phyloP scores from a whole-genome alignment of 768 basidiomycete species.

The Suillus brevipes region DNA sequence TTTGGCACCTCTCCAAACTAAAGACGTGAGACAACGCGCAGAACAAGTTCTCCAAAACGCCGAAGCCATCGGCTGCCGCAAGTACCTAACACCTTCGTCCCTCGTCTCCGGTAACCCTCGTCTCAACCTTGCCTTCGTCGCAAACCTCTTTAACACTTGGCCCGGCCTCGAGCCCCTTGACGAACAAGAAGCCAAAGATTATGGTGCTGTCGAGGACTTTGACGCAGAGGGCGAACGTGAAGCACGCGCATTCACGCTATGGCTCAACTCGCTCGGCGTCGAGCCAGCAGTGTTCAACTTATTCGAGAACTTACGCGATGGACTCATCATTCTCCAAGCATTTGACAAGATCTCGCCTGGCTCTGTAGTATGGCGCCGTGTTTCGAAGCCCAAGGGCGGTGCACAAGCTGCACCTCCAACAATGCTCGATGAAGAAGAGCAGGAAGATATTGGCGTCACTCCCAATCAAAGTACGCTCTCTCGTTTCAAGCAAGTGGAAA shows the following conservation, averaged over 20 bases:
- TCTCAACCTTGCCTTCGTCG: slow-evolving; percentile 96
- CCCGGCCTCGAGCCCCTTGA: slow-evolving; percentile 94
- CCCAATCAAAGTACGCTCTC: slow-evolving; percentile 85
- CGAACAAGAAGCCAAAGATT: slow-evolving; percentile 90
- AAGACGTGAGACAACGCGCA: slow-evolving; percentile 79
- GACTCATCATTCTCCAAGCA: slow-evolving; percentile 87
- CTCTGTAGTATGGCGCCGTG: slow-evolving; percentile 90
- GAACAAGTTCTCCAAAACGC: slow-evolving; percentile 96
- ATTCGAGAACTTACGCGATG: slow-evolving; percentile 95
- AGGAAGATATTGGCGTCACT: slow-evolving; percentile 78
- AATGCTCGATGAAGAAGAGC: slow-evolving; percentile 52
- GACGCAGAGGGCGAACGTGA: slow-evolving; percentile 99
- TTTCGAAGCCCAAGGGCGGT: slow-evolving; percentile 82
- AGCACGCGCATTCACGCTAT: slow-evolving; percentile 95
- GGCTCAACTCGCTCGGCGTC: slow-evolving; percentile 97
- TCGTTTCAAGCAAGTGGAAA: slow-evolving; percentile 96
- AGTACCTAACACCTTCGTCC: slow-evolving; percentile 91
- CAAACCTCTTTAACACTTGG: slow-evolving; percentile 97
- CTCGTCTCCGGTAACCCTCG: slow-evolving; percentile 94
- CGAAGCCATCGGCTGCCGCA: slow-evolving; percentile 89
- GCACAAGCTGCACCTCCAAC: slow-evolving; percentile 41
- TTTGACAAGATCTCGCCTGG: slow-evolving; percentile 96
- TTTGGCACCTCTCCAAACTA: slow-evolving; percentile 83
- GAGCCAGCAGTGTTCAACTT: slow-evolving; percentile 96
- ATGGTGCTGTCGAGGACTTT: slow-evolving; percentile 91